Base-by-base conservation (phyloP, 2,329 filamentous ascomycete genomes). In the Ceratocystis diversiconidia region DNA sequence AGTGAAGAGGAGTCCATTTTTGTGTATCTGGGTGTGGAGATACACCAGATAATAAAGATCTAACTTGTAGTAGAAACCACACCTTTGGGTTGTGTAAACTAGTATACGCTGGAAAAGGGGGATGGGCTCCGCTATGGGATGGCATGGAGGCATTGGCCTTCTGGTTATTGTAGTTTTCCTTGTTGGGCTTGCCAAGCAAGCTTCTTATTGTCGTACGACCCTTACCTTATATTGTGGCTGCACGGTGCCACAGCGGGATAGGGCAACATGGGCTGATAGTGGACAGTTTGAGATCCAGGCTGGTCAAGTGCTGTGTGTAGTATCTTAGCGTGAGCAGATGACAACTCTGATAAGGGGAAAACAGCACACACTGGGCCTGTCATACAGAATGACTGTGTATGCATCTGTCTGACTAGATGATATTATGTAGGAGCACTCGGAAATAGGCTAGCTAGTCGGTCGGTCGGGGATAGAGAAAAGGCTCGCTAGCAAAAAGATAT, bases 151-250 rank as follows among this genome's bases (percentile, higher is more conserved):
- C 36, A 25, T 50, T 22, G 46, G 19, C 12, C n/a, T 32, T 59
- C 15, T 30, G 25, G 22, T 28, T 4, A 17, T 15, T 28, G 28
- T 59, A 15, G 52, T 32, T 25, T 59, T 15, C 3, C 1, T n/a
- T 59, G 52, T n/a, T 25, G n/a, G 25, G n/a, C n/a, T 59, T 59
- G 52, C 28, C 52, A 59, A 59, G 52, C 52, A 32, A 8, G 12
- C 32, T 59, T 59, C 32, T 19, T 30, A 59, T 17, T n/a, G 52
- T 59, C 52, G 52, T 59, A 59, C 52, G 52, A 59, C 52, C 25
- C 52, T 59, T 59, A n/a, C 12, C 32, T 32, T 5, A 32, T 32
- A 17, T 41, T 59, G 52, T 59, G 52, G 52, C 28, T 59, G 28
- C 25, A n/a, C 28, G 25, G 28, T 30, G 52, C 28, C 52, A 59